Evolutionary conservation across 148 eudicot species (phyloP).

Genomic region (Drosera capensis): DNA sequence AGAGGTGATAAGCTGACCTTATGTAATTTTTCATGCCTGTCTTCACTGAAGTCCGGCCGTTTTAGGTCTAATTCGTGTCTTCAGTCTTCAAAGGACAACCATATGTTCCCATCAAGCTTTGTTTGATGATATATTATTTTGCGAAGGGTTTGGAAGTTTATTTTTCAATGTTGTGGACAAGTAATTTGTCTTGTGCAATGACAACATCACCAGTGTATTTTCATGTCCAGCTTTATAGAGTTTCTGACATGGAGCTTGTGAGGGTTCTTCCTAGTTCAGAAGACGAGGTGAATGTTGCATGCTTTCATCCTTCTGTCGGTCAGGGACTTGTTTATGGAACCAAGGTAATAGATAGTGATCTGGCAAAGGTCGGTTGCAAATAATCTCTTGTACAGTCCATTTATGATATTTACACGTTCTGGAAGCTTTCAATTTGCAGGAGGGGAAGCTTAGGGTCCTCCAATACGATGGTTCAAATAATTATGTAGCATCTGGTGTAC

Average conservation of each 20-base stretch:
- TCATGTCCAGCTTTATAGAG: constrained; percentile 65
- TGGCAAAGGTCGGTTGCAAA: not conserved
- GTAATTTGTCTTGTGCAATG: not conserved
- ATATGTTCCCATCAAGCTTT: too few species aligned
- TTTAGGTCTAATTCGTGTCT: too few species aligned
- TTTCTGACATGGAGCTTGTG: constrained; percentile 98
- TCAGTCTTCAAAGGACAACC: too few species aligned
- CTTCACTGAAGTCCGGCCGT: too few species aligned
- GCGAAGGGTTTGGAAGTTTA: not conserved
- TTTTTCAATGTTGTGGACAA: not conserved
- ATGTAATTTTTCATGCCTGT: not conserved
- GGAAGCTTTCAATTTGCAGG: constrained; percentile 31
- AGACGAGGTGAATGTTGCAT: constrained; percentile 99
- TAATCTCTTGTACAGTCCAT: not conserved
- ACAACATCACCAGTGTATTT: not conserved
- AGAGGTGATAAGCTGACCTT: constrained; percentile 35
- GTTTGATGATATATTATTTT: not conserved
- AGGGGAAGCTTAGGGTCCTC: constrained; percentile 92
- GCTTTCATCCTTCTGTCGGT: constrained; percentile 91
- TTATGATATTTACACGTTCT: constrained; percentile 3
- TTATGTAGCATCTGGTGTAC: constrained; percentile 26
- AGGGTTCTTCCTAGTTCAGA: constrained; percentile 96
- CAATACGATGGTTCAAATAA: constrained; percentile 44
- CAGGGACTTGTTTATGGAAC: constrained; percentile 96
- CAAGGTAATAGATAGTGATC: constrained; percentile 34